Percentiles rank a stretch among this genome's conserved stretches.
Evolutionary conservation across 257 asterid species (phyloP).

Genomic region (Nicotiana knightiana): DNA sequence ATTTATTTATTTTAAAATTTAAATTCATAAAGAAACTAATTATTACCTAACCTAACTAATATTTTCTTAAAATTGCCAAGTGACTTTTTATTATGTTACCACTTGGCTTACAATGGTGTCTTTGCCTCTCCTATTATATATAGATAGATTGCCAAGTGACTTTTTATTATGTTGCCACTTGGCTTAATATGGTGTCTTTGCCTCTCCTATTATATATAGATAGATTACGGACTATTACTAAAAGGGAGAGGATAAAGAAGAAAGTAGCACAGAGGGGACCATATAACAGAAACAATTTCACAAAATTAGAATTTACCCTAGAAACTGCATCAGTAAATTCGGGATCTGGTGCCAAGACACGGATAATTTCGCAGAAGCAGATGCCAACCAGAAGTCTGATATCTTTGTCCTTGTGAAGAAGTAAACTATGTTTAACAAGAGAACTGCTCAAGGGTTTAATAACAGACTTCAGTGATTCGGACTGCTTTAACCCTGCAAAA

Average conservation of each 20-base stretch:
- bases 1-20: too few relatives aligned
- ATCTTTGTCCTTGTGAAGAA: constrained; percentile 65
- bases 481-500: constrained; percentile 48
- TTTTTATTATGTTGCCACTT: too few relatives aligned
- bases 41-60: too few relatives aligned
- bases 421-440: constrained; percentile 46
- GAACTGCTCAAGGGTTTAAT: constrained; percentile 53
- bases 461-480: constrained; percentile 29
- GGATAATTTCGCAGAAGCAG: constrained; percentile 58
- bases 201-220: too few relatives aligned
- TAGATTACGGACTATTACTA: background rate
- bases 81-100: too few relatives aligned
- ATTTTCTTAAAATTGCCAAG: too few relatives aligned
- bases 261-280: background rate
- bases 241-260: background rate
- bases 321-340: constrained; percentile 43
- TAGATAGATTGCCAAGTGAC: too few relatives aligned
- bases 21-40: too few relatives aligned
- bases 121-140: too few relatives aligned
- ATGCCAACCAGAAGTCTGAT: constrained; percentile 59
- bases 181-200: too few relatives aligned
- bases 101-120: too few relatives aligned
- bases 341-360: constrained; percentile 73
- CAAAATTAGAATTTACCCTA: constrained; percentile 39
- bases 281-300: background rate